phyloP scores from a whole-genome alignment of 805 yeast species.

The Grigorovia jiainica region DNA sequence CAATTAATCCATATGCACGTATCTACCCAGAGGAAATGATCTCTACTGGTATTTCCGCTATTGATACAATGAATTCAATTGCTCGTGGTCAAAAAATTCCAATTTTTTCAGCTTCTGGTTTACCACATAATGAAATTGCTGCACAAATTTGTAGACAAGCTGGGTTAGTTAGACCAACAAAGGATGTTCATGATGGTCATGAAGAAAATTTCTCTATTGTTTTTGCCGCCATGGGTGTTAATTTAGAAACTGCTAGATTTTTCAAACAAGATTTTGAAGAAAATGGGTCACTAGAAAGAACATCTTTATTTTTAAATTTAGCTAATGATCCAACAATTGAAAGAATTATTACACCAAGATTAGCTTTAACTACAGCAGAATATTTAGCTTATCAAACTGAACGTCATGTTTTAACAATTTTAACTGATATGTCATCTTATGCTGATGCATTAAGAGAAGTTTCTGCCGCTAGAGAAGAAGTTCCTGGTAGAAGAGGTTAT shows the following conservation, averaged over 20 bases:
- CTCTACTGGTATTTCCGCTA: conserved; percentile 96
- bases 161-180: conserved; percentile 97
- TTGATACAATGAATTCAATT: conserved; percentile 98
- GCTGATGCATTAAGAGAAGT: conserved; percentile 99
- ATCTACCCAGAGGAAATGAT: conserved; percentile 99
- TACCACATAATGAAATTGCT: conserved; percentile 98
- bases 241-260: conserved; percentile 95
- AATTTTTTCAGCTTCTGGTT: conserved; percentile 97
- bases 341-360: conserved; percentile 97
- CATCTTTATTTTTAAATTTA: conserved; percentile 89
- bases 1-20: conserved; percentile 96
- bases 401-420: conserved; percentile 94
- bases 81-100: conserved; percentile 99
- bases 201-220: conserved; percentile 99
- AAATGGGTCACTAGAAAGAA: conserved; percentile 96
- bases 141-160: conserved; percentile 99
- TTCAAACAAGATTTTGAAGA: conserved; percentile 99
- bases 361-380: conserved; percentile 97
- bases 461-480: conserved; percentile 99
- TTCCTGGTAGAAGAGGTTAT: conserved; percentile 99
- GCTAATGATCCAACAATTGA: conserved; percentile 99
- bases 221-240: conserved; percentile 99
- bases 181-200: conserved; percentile 99
- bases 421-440: conserved; percentile 99
- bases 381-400: conserved; percentile 98